Evolutionary conservation across 2,329 filamentous ascomycete genomes (phyloP), one percentile per base, ranked within the genome.

Genomic region (Blastomyces gilchristii): DNA sequence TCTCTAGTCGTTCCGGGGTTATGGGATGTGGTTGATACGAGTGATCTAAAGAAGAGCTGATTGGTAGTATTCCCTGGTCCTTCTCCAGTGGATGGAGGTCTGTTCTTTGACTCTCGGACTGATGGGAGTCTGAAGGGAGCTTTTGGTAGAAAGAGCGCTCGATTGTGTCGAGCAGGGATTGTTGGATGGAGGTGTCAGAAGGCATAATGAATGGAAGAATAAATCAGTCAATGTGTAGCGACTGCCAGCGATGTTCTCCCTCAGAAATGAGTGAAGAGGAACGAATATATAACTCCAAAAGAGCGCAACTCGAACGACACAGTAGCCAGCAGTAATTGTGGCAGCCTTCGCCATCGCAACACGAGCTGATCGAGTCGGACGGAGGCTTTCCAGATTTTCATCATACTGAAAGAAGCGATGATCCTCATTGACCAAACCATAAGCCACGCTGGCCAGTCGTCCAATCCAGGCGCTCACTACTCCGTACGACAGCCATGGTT

Each of bases 121-220:
- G 34, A 16, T 57, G 54, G 16, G 56, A 45, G 8, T 59, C 43
- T 11, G 25, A 25, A 2, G 57, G 57, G 9, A 49, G 12, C 43
- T 59, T 16, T 18, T 49, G 57, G 43, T 59, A 49, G 16, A 49
- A 59, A 28, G 57, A 49, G 25, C 57, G 57, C 25, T 59, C 43
- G 43, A 59, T 49, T 22, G 57, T 59, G 18, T 59, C 43, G 9
- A 49, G 41, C 16, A 59, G 41, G 43, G 41, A 31, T 28, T 59
- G 57, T 59, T 59, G 57, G 16, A 37, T 49, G 43, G 57, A 34
- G 57, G 25, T 31, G 16, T 59, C 57, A 18, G 57, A 49, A 49
- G 43, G 43, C 57, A 59, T 59, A 28, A 18, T 59, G 43, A 37
- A 16, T 41, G 16, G 22, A 41, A 11, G 22, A 11, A 25, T 11